These are phyloP conservation scores for Athelia sp. DNA, from an alignment of 1,284 basidiomycete species.

Conservation along the genomic window DNA sequence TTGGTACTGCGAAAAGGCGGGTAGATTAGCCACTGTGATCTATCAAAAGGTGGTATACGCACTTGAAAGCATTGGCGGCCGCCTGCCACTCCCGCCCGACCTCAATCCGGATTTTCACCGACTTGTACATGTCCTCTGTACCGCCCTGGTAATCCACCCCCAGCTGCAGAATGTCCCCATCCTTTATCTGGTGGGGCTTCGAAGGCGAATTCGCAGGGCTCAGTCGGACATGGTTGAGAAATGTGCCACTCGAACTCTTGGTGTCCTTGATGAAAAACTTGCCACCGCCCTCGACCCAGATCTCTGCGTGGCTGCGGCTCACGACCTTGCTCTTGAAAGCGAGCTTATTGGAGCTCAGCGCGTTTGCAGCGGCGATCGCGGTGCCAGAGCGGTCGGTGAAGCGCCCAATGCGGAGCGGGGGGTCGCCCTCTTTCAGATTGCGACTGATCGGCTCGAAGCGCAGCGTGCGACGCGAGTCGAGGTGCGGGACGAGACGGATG, in stretches of 20 bases:
- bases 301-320: conserved; percentile 89
- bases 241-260: conserved; percentile 88
- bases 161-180: conserved; percentile 93
- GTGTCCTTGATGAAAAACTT: conserved; percentile 92
- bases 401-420: conserved; percentile 81
- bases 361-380: conserved; percentile 63
- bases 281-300: conserved; percentile 69
- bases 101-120: conserved; percentile 95
- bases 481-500: conserved; percentile 88
- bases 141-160: conserved; percentile 99
- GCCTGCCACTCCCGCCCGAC: conserved; percentile 88
- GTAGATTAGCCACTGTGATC: conserved; percentile 1
- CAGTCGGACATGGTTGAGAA: conserved; percentile 92
- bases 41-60: conserved; percentile 27
- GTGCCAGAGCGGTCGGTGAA: conserved; percentile 85
- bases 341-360: conserved; percentile 75
- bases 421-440: conserved; percentile 67
- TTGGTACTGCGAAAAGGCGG: conserved; percentile 50
- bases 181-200: conserved; percentile 77
- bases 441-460: conserved; percentile 92
- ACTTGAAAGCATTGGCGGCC: conserved; percentile 94
- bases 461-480: conserved; percentile 86
- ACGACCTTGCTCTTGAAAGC: conserved; percentile 98
- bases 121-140: conserved; percentile 95
- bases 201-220: conserved; percentile 82